Evolutionary conservation across 2,329 filamentous ascomycete species (phyloP).

Genomic region (Aspergillus puulaauensis): DNA sequence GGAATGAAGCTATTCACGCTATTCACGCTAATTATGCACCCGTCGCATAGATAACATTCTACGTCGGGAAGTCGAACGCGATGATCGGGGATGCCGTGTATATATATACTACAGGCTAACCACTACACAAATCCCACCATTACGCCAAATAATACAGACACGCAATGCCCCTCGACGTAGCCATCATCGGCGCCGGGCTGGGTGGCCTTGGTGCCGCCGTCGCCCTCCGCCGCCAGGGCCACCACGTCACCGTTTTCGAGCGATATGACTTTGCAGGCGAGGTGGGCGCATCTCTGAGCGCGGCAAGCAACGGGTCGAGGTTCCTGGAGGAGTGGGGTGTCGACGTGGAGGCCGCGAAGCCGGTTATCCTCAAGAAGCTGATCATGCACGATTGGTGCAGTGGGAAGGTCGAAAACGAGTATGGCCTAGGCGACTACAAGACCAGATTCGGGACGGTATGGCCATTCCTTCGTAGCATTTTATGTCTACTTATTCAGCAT

Average conservation of each 20-base stretch:
- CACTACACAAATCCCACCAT: no score
- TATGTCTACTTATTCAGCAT: no score
- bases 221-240: constrained; percentile 20
- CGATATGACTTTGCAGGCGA: constrained; percentile 24
- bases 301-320: constrained; percentile 21
- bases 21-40: no score
- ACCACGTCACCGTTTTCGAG: constrained; percentile 24
- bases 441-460: constrained; percentile 21
- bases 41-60: no score
- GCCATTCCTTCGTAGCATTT: no score
- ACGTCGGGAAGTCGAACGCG: no score
- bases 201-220: constrained; percentile 23
- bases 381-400: constrained; percentile 31
- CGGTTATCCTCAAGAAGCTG: constrained; percentile 29
- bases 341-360: constrained; percentile 20
- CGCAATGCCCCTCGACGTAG: constrained; percentile 18
- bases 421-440: constrained; percentile 29
- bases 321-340: constrained; percentile 25
- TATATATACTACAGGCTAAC: no score
- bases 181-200: constrained; percentile 28
- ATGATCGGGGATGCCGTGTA: no score
- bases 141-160: no score
- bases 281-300: constrained; percentile 23
- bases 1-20: no score
- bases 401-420: constrained; percentile 25